Conservation (phyloP, 225 moss, liverwort and hornwort genomes). For the Bryum argenteum region DNA sequence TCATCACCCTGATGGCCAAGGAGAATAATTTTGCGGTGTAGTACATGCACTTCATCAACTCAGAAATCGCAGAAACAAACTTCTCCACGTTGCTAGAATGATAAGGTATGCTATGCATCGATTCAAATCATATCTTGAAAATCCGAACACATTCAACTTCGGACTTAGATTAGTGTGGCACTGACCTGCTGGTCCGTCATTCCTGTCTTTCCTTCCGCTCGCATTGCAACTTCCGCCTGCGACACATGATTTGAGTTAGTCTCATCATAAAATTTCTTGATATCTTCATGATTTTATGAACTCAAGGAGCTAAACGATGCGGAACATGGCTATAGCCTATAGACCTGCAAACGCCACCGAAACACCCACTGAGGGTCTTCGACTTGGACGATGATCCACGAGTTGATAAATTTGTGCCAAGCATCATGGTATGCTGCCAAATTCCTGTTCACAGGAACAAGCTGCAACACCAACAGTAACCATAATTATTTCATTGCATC, state of each 20-base stretch:
- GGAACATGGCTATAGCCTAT: too few species aligned
- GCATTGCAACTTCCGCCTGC: slow-evolving; percentile 80
- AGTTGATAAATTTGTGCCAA: slow-evolving; percentile 70
- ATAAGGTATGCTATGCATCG: too few species aligned
- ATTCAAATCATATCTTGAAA: too few species aligned
- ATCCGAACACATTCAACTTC: too few species aligned
- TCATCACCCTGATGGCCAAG: too few species aligned
- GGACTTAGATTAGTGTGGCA: neutral
- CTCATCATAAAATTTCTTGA: neutral
- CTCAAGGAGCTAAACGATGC: too few species aligned
- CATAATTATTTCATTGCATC: neutral
- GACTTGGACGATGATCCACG: slow-evolving; percentile 84
- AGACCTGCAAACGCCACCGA: slow-evolving; percentile 79
- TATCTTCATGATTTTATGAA: too few species aligned
- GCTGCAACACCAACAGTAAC: slow-evolving; percentile 38
- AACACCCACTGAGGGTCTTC: slow-evolving; percentile 72
- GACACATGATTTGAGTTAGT: slow-evolving; percentile 10
- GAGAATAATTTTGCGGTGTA: too few species aligned
- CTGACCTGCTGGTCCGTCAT: slow-evolving; percentile 72
- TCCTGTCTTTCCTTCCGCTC: slow-evolving; percentile 63
- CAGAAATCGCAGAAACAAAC: too few species aligned
- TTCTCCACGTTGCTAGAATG: too few species aligned
- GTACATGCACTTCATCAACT: too few species aligned
- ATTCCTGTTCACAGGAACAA: slow-evolving; percentile 62
- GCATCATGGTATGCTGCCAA: slow-evolving; percentile 63